These are phyloP conservation scores for Brassica napus DNA, from an alignment of 345 rosid genomes.

Conservation along the genomic window Da-Ae NC_063452.1:59332501-59333000, in stretches of 20 bases:
- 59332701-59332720: neutral
- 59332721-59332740: neutral
- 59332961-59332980: neutral
- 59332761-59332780: neutral
- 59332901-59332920: neutral
- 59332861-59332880: neutral
- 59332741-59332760: neutral
- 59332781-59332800: neutral
- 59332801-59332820: too few relatives aligned
- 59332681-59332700: neutral
- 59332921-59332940: neutral
- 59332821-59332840: too few relatives aligned
- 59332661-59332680: neutral
- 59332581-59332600: neutral
- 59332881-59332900: neutral
- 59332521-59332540: too few relatives aligned
- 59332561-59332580: neutral
- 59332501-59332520: too few relatives aligned
- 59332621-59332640: neutral
- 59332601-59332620: neutral
- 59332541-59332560: neutral
- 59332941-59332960: neutral
- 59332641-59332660: neutral
- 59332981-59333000: neutral
- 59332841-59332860: neutral